Evolutionary conservation across 2,329 filamentous ascomycete genomes (phyloP).

Genomic region (Arthrinium puccinioides): DNA sequence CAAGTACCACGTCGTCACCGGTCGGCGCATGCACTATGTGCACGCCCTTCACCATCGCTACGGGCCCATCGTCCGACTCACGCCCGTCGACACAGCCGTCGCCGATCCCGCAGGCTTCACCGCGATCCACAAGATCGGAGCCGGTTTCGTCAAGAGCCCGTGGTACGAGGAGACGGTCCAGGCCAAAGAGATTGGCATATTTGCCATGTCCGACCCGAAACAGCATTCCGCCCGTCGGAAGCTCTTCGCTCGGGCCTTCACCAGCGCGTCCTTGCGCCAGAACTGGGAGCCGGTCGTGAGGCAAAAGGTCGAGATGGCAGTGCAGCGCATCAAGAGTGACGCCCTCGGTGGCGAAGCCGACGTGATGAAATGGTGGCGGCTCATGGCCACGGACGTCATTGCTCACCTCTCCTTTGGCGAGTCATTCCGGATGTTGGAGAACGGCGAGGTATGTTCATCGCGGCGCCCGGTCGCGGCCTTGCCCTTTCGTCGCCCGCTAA

Average conservation of each 20-base stretch:
- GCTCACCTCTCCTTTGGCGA: conserved; percentile 46
- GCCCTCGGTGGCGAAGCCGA: conserved; percentile 28
- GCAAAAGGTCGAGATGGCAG: neutral
- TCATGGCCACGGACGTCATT: conserved; percentile 48
- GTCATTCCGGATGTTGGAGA: conserved; percentile 43
- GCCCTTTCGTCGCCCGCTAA: neutral
- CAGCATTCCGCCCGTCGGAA: conserved; percentile 29
- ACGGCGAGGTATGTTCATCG: neutral
- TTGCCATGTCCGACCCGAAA: conserved; percentile 29
- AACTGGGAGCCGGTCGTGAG: conserved; percentile 26
- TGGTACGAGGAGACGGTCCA: conserved; percentile 7
- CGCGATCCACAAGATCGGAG: conserved; percentile 16
- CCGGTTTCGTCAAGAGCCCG: conserved; percentile 15
- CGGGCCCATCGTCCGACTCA: conserved; percentile 20
- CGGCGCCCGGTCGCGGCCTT: too few species aligned
- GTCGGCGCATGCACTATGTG: neutral
- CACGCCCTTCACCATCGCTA: conserved; percentile 4
- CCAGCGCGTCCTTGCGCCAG: conserved; percentile 32
- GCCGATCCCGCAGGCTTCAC: conserved; percentile 11
- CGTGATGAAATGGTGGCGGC: conserved; percentile 45
- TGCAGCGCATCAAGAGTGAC: neutral
- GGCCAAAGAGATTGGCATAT: conserved; percentile 17
- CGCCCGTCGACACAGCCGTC: conserved; percentile 17
- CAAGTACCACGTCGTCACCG: conserved; percentile 2
- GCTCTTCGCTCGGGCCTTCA: conserved; percentile 32